Evolutionary conservation across 2,329 filamentous ascomycete genomes (phyloP), one percentile per base, ranked within the genome.

Genomic region (Calonectria fujianensis): DNA sequence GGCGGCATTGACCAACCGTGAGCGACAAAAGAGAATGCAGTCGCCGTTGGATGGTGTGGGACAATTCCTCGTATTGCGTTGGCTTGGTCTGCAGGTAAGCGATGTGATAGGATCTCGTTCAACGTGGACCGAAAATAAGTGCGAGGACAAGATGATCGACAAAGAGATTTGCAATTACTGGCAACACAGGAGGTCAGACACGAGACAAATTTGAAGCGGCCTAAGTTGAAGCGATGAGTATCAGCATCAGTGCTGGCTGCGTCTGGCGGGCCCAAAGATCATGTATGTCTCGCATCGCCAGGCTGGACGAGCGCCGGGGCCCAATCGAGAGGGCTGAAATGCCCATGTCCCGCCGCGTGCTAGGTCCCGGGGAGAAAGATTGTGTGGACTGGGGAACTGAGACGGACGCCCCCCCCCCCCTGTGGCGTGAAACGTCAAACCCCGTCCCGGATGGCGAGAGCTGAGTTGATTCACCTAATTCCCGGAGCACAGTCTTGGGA

Each of bases 261-360:
- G 64, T 31, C 41, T 37, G 52, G 69, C 63, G 29, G 54, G 16
- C 45, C 69, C 52, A 32, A 32, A 48, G 45, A 39, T 37, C 54
- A 67, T 67, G 72, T 72, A 74, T 80, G 79, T 80, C 78, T 79
- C 75, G 70, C 66, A 59, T 76, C 75, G 69, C 73, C 48, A 73
- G 69, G 65, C 69, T 69, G 72, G 59, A 50, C 66, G 54, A 71
- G 29, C 35, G 66, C n/a, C 45, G 35, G 72, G 70, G 57, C 61
- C 75, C 75, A 76, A 79, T 79, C 39, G 51, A 74, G 57, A 61
- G 51, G 50, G 59, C 39, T 51, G 69, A 69, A 70, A 57, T 37
- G 67, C 72, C 72, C 72, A 77, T 78, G 67, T 69, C 65, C 73
- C 52, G 72, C 69, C 57, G 57, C 37, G 66, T 69, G 69, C 51